A percentile compares a stretch with the other conserved stretches of the same genome.
phyloP scores from a whole-genome alignment of 768 basidiomycete species.

The Neoboletus magnificus region DNA sequence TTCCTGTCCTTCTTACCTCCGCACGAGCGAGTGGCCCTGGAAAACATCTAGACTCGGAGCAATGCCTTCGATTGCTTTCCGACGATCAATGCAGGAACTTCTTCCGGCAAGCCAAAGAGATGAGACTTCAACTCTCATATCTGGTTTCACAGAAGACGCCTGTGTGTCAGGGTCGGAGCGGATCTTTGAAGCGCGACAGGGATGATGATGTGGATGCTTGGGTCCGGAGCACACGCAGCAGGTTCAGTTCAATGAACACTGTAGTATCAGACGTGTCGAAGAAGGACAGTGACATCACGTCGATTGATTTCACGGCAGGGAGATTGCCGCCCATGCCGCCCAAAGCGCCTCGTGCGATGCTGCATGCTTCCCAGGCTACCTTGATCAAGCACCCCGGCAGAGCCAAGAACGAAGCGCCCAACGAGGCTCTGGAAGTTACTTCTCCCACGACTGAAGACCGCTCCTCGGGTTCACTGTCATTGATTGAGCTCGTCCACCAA shows the following conservation, averaged over 20 bases:
- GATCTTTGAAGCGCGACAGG: conserved; percentile 10
- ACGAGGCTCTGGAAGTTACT: neutral
- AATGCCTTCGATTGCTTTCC: conserved; percentile 25
- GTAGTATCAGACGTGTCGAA: conserved; percentile 14
- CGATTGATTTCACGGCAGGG: conserved; percentile 15
- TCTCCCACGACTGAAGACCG: conserved; percentile 5
- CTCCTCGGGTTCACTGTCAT: neutral
- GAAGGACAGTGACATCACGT: conserved; percentile 26
- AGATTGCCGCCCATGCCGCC: conserved; percentile 20
- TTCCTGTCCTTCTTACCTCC: conserved; percentile 22
- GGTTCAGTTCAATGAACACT: conserved; percentile 13
- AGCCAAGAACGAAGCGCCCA: neutral
- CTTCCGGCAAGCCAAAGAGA: conserved; percentile 23
- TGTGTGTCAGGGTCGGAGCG: neutral
- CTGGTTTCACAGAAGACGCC: conserved; percentile 4
- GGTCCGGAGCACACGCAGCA: conserved; percentile 14
- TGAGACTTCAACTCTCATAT: conserved; percentile 21
- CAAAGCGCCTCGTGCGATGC: conserved; percentile 23
- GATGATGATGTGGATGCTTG: conserved; percentile 11
- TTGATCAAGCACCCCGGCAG: neutral
- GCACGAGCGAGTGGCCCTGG: conserved; percentile 15
- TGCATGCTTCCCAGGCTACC: conserved; percentile 4
- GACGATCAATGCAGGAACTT: conserved; percentile 25
- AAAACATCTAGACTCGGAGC: conserved; percentile 12
- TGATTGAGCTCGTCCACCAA: conserved; percentile 5